Percentiles rank a stretch among this genome's conserved stretches.
Evolutionary conservation across 768 basidiomycete genomes (phyloP).

Genomic region (Psilocybe azurescens): DNA sequence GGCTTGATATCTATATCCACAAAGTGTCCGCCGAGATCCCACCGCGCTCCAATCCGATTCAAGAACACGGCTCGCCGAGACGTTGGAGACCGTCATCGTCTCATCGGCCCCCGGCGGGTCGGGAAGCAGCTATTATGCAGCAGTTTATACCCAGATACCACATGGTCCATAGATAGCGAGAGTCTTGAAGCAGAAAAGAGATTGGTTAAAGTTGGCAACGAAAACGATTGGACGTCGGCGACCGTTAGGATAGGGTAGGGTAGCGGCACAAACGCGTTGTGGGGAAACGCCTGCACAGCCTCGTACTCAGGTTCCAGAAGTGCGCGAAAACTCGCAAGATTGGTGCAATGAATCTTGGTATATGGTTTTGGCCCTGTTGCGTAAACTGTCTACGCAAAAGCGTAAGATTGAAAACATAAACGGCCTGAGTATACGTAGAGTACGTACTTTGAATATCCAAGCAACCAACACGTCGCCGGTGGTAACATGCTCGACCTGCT

Average conservation of each 20-base stretch:
- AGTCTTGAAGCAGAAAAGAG: constrained; percentile 22
- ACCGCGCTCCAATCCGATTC: constrained; percentile 43
- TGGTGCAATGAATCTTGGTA: constrained; percentile 39
- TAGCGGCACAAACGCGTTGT: constrained; percentile 44
- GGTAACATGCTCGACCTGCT: constrained; percentile 25
- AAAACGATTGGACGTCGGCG: constrained; percentile 33
- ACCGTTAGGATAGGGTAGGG: constrained; percentile 46
- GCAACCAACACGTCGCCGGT: constrained; percentile 47
- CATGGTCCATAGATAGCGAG: constrained; percentile 32
- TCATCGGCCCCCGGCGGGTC: constrained; percentile 38
- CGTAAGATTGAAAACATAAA: background rate
- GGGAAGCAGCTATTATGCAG: constrained; percentile 35
- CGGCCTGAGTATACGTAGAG: background rate
- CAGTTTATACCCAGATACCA: constrained; percentile 34
- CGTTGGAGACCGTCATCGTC: constrained; percentile 42
- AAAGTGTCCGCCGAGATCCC: constrained; percentile 39
- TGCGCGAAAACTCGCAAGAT: constrained; percentile 43
- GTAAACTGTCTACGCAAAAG: constrained; percentile 36
- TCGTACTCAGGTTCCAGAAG: constrained; percentile 26
- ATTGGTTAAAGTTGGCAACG: constrained; percentile 33
- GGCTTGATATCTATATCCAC: constrained; percentile 43
- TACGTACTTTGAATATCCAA: constrained; percentile 44
- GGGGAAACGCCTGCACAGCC: constrained; percentile 34
- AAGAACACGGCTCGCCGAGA: constrained; percentile 44
- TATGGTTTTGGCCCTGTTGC: constrained; percentile 33